Evolutionary conservation across 2,329 filamentous ascomycete species (phyloP).

Genomic region (Juglanconis oblonga): DNA sequence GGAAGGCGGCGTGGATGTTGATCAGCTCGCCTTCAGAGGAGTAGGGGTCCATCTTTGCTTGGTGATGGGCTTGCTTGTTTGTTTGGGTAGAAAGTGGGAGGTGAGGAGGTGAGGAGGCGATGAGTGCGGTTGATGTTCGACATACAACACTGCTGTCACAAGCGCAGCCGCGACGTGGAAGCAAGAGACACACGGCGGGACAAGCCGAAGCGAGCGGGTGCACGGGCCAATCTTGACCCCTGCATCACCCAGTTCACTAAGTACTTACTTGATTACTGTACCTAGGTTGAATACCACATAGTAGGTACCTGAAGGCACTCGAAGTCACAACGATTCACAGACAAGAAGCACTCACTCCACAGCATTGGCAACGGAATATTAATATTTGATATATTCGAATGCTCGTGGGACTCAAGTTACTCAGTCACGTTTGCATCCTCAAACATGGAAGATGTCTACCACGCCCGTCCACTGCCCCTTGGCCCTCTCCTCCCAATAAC

Average conservation of each 20-base stretch:
- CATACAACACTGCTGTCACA: conserved; percentile 9
- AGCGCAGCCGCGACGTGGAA: conserved; percentile 1
- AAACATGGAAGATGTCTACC: conserved; percentile 45
- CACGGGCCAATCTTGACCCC: conserved; percentile 2
- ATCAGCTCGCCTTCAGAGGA: conserved; percentile 69
- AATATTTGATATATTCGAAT: neutral
- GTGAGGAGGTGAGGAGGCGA: neutral
- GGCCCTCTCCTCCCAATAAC: conserved; percentile 88
- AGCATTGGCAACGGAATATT: no score
- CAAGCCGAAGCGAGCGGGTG: neutral
- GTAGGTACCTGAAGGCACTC: neutral
- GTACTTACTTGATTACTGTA: neutral
- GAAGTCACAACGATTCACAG: neutral
- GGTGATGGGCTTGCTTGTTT: conserved; percentile 13
- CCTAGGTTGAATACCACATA: neutral
- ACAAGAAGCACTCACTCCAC: no score
- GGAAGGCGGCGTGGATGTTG: conserved; percentile 69
- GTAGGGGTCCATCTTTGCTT: conserved; percentile 61
- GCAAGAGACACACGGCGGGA: neutral
- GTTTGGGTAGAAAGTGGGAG: conserved; percentile 14
- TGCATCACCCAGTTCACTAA: neutral
- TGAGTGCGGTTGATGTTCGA: neutral
- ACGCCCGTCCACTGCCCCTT: conserved; percentile 63
- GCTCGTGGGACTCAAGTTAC: neutral
- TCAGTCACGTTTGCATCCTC: neutral